Conservation (phyloP, 495 filamentous ascomycete species). For the Xylaria grammica region DNA sequence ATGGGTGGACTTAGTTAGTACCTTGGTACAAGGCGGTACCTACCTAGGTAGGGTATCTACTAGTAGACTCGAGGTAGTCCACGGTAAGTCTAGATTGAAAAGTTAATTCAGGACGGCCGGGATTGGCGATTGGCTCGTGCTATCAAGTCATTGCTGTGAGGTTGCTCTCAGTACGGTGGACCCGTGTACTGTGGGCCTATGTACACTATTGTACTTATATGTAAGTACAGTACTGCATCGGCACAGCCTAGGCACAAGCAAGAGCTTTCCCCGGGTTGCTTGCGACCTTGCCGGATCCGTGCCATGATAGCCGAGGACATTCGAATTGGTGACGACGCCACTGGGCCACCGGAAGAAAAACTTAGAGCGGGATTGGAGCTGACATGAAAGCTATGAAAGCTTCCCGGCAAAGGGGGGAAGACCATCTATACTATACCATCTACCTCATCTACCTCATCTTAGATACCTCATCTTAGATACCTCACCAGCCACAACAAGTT, state of each 20-base stretch:
- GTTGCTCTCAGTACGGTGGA: no score
- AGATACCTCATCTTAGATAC: no score
- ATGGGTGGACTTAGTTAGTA: conserved; percentile 11
- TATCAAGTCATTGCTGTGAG: no score
- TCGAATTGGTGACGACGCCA: conserved; percentile 5
- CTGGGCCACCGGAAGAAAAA: conserved; percentile 22
- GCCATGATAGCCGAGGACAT: conserved; percentile 24
- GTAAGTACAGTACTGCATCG: not conserved
- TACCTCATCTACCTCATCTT: no score
- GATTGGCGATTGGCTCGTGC: conserved; percentile 12
- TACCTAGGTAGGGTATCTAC: not conserved
- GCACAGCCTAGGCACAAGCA: not conserved
- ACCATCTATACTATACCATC: not conserved
- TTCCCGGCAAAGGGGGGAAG: not conserved
- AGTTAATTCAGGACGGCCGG: conserved; percentile 8
- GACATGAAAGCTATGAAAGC: not conserved
- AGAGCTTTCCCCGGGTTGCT: conserved; percentile 13
- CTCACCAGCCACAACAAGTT: not conserved
- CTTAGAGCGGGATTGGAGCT: no score
- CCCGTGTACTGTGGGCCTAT: no score
- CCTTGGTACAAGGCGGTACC: no score
- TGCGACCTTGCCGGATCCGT: conserved; percentile 21
- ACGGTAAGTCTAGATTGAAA: not conserved
- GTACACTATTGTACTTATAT: not conserved
- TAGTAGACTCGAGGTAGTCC: conserved; percentile 7